Base-by-base conservation (phyloP, 2,329 filamentous ascomycete species). In the Hypoxylon sp. region DNA sequence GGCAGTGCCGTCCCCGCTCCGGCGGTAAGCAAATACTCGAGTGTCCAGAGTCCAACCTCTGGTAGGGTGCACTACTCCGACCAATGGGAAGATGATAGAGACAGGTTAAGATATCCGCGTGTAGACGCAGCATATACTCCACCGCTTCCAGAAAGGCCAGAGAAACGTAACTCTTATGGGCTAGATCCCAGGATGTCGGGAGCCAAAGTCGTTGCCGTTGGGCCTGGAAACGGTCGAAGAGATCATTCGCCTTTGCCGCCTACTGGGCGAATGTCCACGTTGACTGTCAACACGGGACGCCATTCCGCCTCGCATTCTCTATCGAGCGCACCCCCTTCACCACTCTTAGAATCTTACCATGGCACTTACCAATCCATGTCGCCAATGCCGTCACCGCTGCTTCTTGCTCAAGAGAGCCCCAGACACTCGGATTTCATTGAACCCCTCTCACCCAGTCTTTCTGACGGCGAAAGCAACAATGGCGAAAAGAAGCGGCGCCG, bases 351-450 rank as follows among this genome's bases (percentile, higher is more conserved):
- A 79, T 90, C 96, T 0, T 98, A 98, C 79, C 91, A 90, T 67
- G 95, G 95, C 38, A 97, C 94, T 0, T 98, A 97, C 73, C 95
- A 98, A 78, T 93, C 92, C 61, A 92, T 96, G 72, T 97, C 94
- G 0, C 94, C 95, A 0, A 97, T 97, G 93, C 94, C 94, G 0
- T 93, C 93, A 0, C 93, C 94, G 0, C 81, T 94, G 22, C 83
- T 89, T 72, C 74, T 88, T 3, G 78, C 87, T 2, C 79, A 81
- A 33, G 82, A 88, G 8, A 85, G 87, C 20, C 75, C 85, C 40
- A 73, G 73, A 24, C 64, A 64, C n/a, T 73, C 62, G 2, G 73
- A 78, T 11, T 68, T 79, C 26, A 71, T 85, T 24, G 85, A 88
- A 36, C 78, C 82, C 0, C 78, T 88, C 12, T 86, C 85, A 0